These are phyloP conservation scores for Echeveria elegans DNA, from an alignment of 164 flowering plant species.

Conservation along the genomic window DNA sequence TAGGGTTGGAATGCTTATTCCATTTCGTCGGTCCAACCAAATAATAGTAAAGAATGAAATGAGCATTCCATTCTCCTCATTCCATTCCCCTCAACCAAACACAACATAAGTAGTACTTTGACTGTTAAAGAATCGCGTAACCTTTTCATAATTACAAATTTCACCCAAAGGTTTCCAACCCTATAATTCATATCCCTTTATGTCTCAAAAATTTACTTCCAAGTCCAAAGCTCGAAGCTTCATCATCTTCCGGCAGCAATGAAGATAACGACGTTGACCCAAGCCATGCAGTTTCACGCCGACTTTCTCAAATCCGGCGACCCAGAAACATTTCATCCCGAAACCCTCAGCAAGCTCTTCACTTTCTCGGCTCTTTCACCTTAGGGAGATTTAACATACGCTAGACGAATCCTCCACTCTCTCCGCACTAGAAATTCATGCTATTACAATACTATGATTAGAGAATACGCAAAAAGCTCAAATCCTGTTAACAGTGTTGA, in stretches of 20 bases:
- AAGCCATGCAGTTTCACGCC: constrained; percentile 52
- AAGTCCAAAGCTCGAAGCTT: background rate
- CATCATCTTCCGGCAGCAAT: constrained; percentile 13
- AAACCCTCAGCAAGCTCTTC: constrained; percentile 27
- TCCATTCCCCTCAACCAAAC: too few relatives aligned
- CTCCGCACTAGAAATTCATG: constrained; percentile 31
- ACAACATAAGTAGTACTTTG: too few relatives aligned
- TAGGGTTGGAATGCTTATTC: too few relatives aligned
- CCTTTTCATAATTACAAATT: background rate
- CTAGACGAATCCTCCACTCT: constrained; percentile 34
- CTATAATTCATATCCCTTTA: background rate
- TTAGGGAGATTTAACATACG: constrained; percentile 28
- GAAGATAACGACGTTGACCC: constrained; percentile 36
- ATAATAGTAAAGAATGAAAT: too few relatives aligned
- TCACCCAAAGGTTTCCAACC: background rate
- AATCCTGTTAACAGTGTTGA: constrained; percentile 31
- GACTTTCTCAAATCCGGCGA: constrained; percentile 16
- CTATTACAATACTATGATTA: constrained; percentile 39
- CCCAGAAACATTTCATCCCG: constrained; percentile 7
- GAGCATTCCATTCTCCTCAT: too few relatives aligned
- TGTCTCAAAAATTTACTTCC: background rate
- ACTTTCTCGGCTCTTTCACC: constrained; percentile 41
- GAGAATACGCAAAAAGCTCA: constrained; percentile 32
- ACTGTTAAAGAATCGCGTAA: too few relatives aligned
- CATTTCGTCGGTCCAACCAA: too few relatives aligned